A percentile compares a stretch with the other conserved stretches of the same genome.
These are phyloP conservation scores for Populus davidiana DNA, from an alignment of 345 rosid species.

Conservation along the genomic window DNA sequence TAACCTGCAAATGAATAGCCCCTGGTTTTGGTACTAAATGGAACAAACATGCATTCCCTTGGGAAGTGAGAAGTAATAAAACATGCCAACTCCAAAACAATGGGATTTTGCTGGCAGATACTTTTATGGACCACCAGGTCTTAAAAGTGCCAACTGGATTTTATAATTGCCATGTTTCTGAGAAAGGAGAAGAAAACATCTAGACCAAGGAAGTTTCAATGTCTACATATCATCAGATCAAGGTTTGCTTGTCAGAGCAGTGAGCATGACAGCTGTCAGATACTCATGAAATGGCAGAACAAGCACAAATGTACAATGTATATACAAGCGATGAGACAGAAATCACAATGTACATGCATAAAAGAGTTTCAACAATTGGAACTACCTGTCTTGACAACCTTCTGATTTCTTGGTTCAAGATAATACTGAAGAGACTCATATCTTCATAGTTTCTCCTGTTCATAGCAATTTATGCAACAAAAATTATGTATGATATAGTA, in stretches of 20 bases:
- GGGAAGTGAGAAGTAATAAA: neutral
- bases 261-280: too few relatives aligned
- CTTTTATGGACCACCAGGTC: neutral
- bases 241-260: neutral
- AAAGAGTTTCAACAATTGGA: too few relatives aligned
- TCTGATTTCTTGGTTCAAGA: conserved; percentile 91
- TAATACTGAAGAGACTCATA: conserved; percentile 71
- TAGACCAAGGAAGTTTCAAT: neutral
- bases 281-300: too few relatives aligned
- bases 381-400: conserved; percentile 81
- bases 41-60: neutral
- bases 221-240: neutral
- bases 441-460: conserved; percentile 87
- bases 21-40: neutral
- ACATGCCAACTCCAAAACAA: neutral
- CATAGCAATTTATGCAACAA: conserved; percentile 17
- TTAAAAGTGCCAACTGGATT: neutral
- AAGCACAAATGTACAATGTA: neutral
- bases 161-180: neutral
- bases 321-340: neutral
- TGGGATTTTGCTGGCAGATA: neutral
- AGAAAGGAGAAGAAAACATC: neutral
- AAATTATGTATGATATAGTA: conserved; percentile 10
- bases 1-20: conserved; percentile 49
- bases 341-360: too few relatives aligned